Evolutionary conservation across 495 filamentous ascomycete genomes (phyloP).

Genomic region (Achaetomiella virescens): DNA sequence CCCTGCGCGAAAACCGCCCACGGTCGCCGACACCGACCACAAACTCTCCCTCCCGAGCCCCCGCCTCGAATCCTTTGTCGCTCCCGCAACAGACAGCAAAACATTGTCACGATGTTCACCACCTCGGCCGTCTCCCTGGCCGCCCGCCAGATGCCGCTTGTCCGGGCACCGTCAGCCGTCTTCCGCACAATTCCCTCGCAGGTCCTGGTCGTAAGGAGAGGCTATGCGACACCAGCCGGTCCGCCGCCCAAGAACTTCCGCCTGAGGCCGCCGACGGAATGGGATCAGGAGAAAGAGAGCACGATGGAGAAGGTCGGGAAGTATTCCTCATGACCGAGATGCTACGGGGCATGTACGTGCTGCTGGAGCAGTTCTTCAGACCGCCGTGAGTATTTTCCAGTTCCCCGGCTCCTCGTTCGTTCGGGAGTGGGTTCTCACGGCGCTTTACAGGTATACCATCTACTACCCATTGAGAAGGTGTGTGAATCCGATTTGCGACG

Average conservation of each 20-base stretch:
- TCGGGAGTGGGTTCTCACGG: neutral
- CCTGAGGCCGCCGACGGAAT: slow-evolving; percentile 56
- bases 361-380: slow-evolving; percentile 96
- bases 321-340: slow-evolving; percentile 95
- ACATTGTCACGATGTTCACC: slow-evolving; percentile 18
- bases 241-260: slow-evolving; percentile 75
- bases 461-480: slow-evolving; percentile 95
- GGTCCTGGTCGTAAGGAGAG: slow-evolving; percentile 30
- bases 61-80: neutral
- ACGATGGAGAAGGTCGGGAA: slow-evolving; percentile 76
- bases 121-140: slow-evolving; percentile 30
- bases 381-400: slow-evolving; percentile 67
- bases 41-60: neutral
- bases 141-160: slow-evolving; percentile 37
- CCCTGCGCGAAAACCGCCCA: slow-evolving; percentile 5
- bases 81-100: neutral
- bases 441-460: slow-evolving; percentile 75
- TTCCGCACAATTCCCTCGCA: slow-evolving; percentile 28
- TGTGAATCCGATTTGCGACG: slow-evolving; percentile 10
- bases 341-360: slow-evolving; percentile 93
- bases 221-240: slow-evolving; percentile 71
- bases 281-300: slow-evolving; percentile 64
- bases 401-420: neutral
- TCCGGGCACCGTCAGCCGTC: neutral
- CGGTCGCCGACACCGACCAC: neutral